Percentiles rank a stretch among this genome's conserved stretches.
Conservation (phyloP, 805 yeast species). For the Candida jianshihensis region DNA sequence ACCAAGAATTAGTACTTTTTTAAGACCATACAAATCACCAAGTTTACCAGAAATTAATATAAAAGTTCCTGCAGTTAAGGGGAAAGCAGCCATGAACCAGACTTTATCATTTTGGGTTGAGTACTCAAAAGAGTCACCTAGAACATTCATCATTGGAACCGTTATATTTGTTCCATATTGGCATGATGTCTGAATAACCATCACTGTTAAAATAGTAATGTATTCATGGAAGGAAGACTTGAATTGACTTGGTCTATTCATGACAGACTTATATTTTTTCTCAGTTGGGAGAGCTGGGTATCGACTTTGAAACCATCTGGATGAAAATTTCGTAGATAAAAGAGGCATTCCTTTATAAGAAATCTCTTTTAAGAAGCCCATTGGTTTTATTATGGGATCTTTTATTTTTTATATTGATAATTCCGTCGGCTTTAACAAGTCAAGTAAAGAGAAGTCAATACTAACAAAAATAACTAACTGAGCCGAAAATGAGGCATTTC, state of each 20-base stretch:
- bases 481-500: too few relatives aligned
- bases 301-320: neutral
- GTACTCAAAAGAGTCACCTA: constrained; percentile 26
- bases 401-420: too few relatives aligned
- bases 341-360: too few relatives aligned
- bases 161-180: constrained; percentile 35
- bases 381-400: too few relatives aligned
- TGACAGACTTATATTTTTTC: neutral
- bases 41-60: constrained; percentile 61
- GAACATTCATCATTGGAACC: constrained; percentile 28
- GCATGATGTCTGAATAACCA: constrained; percentile 32
- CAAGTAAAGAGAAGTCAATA: too few relatives aligned
- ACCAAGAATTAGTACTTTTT: constrained; percentile 45
- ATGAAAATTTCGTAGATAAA: too few relatives aligned
- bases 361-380: too few relatives aligned
- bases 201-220: constrained; percentile 22
- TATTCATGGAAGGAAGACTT: constrained; percentile 18
- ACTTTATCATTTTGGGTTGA: constrained; percentile 27
- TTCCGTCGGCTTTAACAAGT: too few relatives aligned
- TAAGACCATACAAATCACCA: constrained; percentile 69
- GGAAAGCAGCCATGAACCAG: constrained; percentile 71
- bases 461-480: too few relatives aligned
- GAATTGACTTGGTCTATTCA: constrained; percentile 13
- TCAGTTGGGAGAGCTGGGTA: neutral
- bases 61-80: constrained; percentile 67